phyloP scores from a whole-genome alignment of 2,329 filamentous ascomycete genomes.

The Colletotrichum horii region DNA sequence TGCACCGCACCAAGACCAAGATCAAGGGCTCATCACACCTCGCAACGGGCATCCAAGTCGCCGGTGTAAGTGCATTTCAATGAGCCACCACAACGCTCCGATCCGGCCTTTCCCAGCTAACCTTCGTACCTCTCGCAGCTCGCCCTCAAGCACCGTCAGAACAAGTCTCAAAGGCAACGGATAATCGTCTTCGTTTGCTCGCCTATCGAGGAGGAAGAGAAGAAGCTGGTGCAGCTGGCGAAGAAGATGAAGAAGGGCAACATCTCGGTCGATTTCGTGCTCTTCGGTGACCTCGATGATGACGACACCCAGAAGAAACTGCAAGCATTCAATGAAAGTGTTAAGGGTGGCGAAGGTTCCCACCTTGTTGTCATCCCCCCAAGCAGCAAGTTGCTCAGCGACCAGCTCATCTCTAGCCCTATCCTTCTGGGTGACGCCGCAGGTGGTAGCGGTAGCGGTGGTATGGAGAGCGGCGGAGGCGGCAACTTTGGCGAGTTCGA shows the following conservation, averaged over 20 bases:
- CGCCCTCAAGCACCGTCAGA: slow-evolving; percentile 96
- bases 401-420: slow-evolving; percentile 86
- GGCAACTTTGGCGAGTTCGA: slow-evolving; percentile 76
- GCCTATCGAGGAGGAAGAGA: slow-evolving; percentile 87
- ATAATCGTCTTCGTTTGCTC: slow-evolving; percentile 98
- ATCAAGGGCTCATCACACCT: slow-evolving; percentile 89
- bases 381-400: slow-evolving; percentile 88
- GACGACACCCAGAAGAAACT: slow-evolving; percentile 91
- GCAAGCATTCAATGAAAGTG: slow-evolving; percentile 88
- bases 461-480: slow-evolving; percentile 57
- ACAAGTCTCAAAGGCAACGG: slow-evolving; percentile 94
- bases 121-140: slow-evolving; percentile 59
- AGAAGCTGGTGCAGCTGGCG: slow-evolving; percentile 84
- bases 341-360: slow-evolving; percentile 90
- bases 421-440: slow-evolving; percentile 85
- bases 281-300: slow-evolving; percentile 92
- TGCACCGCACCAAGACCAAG: slow-evolving; percentile 89
- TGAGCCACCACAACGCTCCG: not conserved
- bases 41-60: slow-evolving; percentile 93
- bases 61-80: slow-evolving; percentile 68
- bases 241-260: slow-evolving; percentile 99
- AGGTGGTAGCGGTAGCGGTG: slow-evolving; percentile 54
- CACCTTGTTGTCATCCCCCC: slow-evolving; percentile 90
- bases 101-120: slow-evolving; percentile 27
- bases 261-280: slow-evolving; percentile 90